phyloP scores from a whole-genome alignment of 2,329 filamentous ascomycete species.

The Diaporthe caulivora region DNA sequence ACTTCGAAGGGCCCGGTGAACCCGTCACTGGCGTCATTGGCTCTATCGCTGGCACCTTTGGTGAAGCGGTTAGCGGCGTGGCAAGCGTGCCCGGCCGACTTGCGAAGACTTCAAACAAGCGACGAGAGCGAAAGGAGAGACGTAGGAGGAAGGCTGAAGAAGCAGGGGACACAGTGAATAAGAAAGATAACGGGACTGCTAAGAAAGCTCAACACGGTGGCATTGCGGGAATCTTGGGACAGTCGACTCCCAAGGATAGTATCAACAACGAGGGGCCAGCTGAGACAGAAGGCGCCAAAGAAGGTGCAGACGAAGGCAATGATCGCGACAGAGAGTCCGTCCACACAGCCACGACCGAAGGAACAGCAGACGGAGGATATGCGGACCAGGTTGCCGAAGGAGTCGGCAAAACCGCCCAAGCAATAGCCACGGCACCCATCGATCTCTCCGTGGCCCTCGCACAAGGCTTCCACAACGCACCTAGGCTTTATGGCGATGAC shows the following conservation, averaged over 20 bases:
- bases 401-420: constrained; percentile 62
- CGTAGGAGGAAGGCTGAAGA: constrained; percentile 41
- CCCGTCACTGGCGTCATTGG: constrained; percentile 76
- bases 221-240: not conserved
- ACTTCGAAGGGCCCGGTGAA: constrained; percentile 81
- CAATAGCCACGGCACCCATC: constrained; percentile 69
- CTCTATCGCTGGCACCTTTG: constrained; percentile 70
- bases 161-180: constrained; percentile 8
- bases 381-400: constrained; percentile 65
- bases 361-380: constrained; percentile 54
- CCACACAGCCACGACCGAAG: constrained; percentile 44
- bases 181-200: constrained; percentile 41
- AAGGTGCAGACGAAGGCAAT: constrained; percentile 3
- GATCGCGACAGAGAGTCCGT: constrained; percentile 39
- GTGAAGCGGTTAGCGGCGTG: constrained; percentile 72
- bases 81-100: constrained; percentile 73
- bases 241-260: constrained; percentile 33
- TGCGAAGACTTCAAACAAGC: constrained; percentile 67
- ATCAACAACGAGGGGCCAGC: not conserved
- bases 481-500: constrained; percentile 76
- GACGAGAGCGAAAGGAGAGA: constrained; percentile 58
- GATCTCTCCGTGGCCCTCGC: constrained; percentile 72
- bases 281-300: constrained; percentile 16
- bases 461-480: constrained; percentile 79
- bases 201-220: constrained; percentile 19